Conservation (phyloP, 2,329 filamentous ascomycete species). For the Aspergillus niger region DNA sequence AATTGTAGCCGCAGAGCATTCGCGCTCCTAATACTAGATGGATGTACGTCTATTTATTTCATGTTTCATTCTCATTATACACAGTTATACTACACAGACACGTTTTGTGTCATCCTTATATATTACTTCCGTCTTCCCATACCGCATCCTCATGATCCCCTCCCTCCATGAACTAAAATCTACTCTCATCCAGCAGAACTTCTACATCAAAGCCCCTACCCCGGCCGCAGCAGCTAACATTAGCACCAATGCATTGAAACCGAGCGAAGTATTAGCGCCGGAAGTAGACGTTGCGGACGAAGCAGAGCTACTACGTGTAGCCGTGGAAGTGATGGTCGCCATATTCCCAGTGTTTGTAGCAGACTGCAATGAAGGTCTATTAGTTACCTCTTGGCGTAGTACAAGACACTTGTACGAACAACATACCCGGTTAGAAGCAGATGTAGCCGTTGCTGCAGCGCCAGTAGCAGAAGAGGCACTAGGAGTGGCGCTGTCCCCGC, state of each 20-base stretch:
- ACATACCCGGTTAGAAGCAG: background rate
- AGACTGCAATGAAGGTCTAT: background rate
- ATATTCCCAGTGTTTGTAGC: background rate
- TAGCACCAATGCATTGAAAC: background rate
- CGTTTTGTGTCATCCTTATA: too few species aligned
- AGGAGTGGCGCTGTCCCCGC: constrained; percentile 27
- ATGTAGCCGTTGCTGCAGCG: background rate
- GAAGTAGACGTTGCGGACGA: background rate
- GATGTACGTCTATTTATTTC: too few species aligned
- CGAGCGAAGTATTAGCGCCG: background rate
- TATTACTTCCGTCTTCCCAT: too few species aligned
- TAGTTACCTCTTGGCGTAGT: background rate
- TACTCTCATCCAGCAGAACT: too few species aligned
- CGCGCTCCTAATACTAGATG: too few species aligned
- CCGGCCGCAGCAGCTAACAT: background rate
- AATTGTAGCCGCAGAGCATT: too few species aligned
- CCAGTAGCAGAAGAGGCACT: background rate
- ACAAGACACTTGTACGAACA: background rate
- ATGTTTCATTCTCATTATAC: too few species aligned
- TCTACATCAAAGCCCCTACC: background rate
- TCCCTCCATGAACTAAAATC: too few species aligned
- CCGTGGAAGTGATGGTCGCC: background rate
- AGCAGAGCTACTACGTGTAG: background rate
- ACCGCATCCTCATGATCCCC: too few species aligned
- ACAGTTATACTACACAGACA: too few species aligned